phyloP scores from a whole-genome alignment of 2,329 filamentous ascomycete genomes.

The Colletotrichum navitas region DNA sequence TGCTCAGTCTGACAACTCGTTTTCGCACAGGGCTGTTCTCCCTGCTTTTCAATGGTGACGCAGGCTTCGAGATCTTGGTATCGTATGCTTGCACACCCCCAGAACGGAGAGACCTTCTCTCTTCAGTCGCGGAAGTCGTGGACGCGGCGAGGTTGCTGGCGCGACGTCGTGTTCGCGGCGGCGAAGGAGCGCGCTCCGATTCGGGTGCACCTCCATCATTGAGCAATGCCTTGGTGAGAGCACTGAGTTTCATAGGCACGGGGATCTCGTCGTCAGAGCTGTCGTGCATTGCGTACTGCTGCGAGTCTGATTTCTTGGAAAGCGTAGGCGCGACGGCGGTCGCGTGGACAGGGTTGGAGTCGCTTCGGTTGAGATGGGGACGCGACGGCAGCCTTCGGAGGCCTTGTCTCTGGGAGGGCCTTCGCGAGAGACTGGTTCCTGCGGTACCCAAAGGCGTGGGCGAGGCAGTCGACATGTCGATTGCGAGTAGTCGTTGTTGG shows the following conservation, averaged over 20 bases:
- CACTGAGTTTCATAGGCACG: slow-evolving; percentile 92
- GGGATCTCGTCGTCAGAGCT: slow-evolving; percentile 96
- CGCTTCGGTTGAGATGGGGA: slow-evolving; percentile 58
- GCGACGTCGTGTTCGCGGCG: slow-evolving; percentile 63
- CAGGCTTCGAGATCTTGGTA: slow-evolving; percentile 53
- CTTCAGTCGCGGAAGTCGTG: slow-evolving; percentile 57
- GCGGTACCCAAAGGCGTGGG: slow-evolving; percentile 66
- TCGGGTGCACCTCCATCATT: slow-evolving; percentile 70
- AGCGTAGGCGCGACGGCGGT: slow-evolving; percentile 44
- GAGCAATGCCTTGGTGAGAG: slow-evolving; percentile 88
- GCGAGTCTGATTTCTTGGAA: slow-evolving; percentile 53
- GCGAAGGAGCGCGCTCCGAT: slow-evolving; percentile 56
- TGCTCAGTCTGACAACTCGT: slow-evolving; percentile 69
- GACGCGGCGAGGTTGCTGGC: slow-evolving; percentile 61
- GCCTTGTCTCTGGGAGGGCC: slow-evolving; percentile 69
- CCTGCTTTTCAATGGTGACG: slow-evolving; percentile 60
- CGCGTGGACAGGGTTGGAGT: slow-evolving; percentile 57
- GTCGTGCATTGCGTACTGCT: slow-evolving; percentile 73
- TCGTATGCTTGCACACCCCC: slow-evolving; percentile 59
- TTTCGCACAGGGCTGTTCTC: slow-evolving; percentile 68
- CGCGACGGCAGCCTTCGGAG: slow-evolving; percentile 64
- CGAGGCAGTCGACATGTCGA: slow-evolving; percentile 65
- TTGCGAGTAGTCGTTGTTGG: slow-evolving; percentile 8
- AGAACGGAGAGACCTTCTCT: slow-evolving; percentile 61
- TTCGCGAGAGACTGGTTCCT: slow-evolving; percentile 60